Percentiles rank a stretch among this genome's conserved stretches.
phyloP scores from a whole-genome alignment of 2,329 filamentous ascomycete species.

The Colletotrichum plurivorum region DNA sequence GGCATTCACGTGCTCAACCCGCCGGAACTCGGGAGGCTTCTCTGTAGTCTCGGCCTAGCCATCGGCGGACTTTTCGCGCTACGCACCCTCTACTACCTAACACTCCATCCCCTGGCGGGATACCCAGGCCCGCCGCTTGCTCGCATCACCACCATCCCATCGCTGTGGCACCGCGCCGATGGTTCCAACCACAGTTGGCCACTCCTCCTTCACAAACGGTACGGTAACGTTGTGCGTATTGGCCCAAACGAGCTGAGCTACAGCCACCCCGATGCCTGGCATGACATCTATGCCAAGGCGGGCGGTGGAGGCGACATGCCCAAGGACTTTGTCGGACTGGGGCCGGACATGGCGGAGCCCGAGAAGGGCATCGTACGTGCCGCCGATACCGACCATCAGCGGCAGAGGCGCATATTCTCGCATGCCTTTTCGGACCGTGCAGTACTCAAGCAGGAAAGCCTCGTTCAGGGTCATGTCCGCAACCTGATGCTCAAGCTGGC shows the following conservation, averaged over 20 bases:
- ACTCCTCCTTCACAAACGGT: constrained; percentile 42
- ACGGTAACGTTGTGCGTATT: constrained; percentile 42
- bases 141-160: constrained; percentile 25
- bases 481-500: constrained; percentile 37
- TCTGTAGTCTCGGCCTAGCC: constrained; percentile 11
- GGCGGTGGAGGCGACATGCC: constrained; percentile 40
- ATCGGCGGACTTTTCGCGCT: constrained; percentile 17
- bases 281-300: constrained; percentile 40
- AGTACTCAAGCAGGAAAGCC: constrained; percentile 49
- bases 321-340: constrained; percentile 48
- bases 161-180: constrained; percentile 34
- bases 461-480: constrained; percentile 45
- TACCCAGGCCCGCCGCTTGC: constrained; percentile 35
- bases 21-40: constrained; percentile 1
- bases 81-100: constrained; percentile 38
- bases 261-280: constrained; percentile 39
- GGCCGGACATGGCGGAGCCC: constrained; percentile 48
- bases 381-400: constrained; percentile 28
- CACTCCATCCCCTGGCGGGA: constrained; percentile 32
- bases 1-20: not conserved
- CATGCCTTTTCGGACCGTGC: constrained; percentile 49
- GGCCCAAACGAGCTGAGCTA: constrained; percentile 41
- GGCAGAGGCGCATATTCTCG: constrained; percentile 44
- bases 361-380: constrained; percentile 39
- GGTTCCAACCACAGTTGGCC: constrained; percentile 38